Conservation (phyloP, 75 land plant species). For the Azolla pinnata region DNA sequence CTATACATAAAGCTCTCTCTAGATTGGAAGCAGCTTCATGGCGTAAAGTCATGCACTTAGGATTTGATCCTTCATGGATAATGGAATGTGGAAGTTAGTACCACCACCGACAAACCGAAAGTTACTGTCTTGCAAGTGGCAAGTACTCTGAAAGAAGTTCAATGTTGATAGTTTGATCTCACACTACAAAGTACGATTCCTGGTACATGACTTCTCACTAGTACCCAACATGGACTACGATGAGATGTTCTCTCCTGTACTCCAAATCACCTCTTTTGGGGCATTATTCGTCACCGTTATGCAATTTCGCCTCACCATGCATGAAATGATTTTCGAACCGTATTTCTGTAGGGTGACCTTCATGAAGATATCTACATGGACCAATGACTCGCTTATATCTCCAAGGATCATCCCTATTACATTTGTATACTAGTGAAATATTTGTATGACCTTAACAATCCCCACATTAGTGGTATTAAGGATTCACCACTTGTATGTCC, state of each 20-base stretch:
- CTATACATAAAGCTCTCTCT: neutral
- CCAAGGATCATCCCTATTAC: neutral
- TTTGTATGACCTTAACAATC: neutral
- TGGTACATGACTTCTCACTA: neutral
- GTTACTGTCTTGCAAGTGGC: neutral
- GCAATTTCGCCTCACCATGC: neutral
- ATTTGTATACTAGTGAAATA: neutral
- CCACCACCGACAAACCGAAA: neutral
- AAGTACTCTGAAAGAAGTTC: neutral
- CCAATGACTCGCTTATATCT: neutral
- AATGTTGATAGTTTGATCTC: neutral
- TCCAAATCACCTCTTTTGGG: neutral
- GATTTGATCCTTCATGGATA: neutral
- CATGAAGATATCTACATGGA: neutral
- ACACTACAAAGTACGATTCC: neutral
- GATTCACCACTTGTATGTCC: no score
- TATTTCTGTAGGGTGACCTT: neutral
- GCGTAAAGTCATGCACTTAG: neutral
- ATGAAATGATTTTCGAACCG: neutral
- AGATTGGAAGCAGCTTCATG: neutral
- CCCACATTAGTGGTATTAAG: neutral
- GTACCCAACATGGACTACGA: neutral
- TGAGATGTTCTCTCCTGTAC: neutral
- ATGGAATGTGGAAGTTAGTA: neutral
- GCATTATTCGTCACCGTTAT: neutral